Base-by-base conservation (phyloP, 805 yeast genomes). In the Lipomyces sp. region DNA sequence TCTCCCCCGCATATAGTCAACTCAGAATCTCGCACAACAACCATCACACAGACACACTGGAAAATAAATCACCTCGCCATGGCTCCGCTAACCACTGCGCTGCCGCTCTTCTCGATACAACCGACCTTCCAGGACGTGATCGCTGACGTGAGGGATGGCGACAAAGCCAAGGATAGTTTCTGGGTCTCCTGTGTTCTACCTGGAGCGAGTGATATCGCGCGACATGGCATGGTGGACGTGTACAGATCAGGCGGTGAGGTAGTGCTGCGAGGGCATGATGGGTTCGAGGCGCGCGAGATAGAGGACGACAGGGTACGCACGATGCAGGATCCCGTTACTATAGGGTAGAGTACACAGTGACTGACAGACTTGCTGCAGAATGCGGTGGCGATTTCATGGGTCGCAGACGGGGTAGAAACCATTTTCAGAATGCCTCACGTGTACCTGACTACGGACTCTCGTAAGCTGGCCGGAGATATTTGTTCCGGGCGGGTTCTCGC, bases 51-150 rank as follows among this genome's bases (percentile, higher is more conserved):
- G n/a, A n/a, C n/a, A n/a, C n/a, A n/a, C n/a, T n/a, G n/a, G n/a
- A n/a, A n/a, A n/a, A n/a, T n/a, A n/a, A n/a, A n/a, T n/a, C n/a
- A n/a, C n/a, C n/a, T n/a, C 24, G 38, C 29, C 16, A 47, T 47
- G 55, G 38, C 56, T 6, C 50, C 47, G 4, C 50, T 23, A 32
- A 38, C 54, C 34, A 43, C 45, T 7, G 37, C 53, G 1, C 18
- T 60, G 16, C 65, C 65, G 10, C 29, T 42, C 11, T 46, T 68
- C 14, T 61, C 67, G n/a, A 66, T 78, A 2, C 83, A 80, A 63
- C 68, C 73, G 3, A 64, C 74, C 6, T 76, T 78, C 49, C 59
- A 62, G 23, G 79, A 74, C 1, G 76, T 73, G 6, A 65, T 78
- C 14, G 41, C 57, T 0, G 81, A 76, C 44, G 72, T 70, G 0